Conservation (phyloP, 805 yeast species). For the Ogataea methanolica region DNA sequence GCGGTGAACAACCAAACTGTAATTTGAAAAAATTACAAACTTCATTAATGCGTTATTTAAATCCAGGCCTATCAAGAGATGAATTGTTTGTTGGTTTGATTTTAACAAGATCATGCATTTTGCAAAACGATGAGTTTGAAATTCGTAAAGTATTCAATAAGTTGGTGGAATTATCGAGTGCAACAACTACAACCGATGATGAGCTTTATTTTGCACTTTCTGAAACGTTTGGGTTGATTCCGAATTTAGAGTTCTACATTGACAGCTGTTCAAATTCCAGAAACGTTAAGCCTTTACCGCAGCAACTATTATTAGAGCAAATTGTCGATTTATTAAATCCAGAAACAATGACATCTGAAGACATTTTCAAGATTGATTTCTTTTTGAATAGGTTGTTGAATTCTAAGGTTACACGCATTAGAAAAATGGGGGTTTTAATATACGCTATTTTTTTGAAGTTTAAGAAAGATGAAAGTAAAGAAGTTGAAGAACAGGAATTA, state of each 20-base stretch:
- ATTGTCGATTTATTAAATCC: constrained; percentile 7
- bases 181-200: constrained; percentile 6
- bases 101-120: constrained; percentile 13
- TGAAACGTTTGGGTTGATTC: constrained; percentile 35
- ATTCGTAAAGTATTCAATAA: constrained; percentile 10
- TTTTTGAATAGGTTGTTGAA: constrained; percentile 25
- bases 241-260: constrained; percentile 37
- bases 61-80: constrained; percentile 3
- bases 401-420: constrained; percentile 31
- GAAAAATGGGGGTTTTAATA: constrained; percentile 34
- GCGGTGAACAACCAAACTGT: not conserved
- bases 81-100: constrained; percentile 11
- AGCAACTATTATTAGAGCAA: constrained; percentile 13
- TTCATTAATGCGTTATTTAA: constrained; percentile 9
- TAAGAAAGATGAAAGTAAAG: constrained; percentile 8
- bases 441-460: constrained; percentile 31
- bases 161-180: constrained; percentile 11
- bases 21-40: constrained; percentile 8
- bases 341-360: constrained; percentile 15
- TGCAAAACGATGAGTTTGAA: constrained; percentile 3
- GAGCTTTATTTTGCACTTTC: constrained; percentile 25
- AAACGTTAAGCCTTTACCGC: constrained; percentile 19
- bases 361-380: constrained; percentile 29
- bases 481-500: constrained; percentile 17
- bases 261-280: constrained; percentile 13